Conservation (phyloP, 1,284 basidiomycete genomes). For the Puccinia hordei region DNA sequence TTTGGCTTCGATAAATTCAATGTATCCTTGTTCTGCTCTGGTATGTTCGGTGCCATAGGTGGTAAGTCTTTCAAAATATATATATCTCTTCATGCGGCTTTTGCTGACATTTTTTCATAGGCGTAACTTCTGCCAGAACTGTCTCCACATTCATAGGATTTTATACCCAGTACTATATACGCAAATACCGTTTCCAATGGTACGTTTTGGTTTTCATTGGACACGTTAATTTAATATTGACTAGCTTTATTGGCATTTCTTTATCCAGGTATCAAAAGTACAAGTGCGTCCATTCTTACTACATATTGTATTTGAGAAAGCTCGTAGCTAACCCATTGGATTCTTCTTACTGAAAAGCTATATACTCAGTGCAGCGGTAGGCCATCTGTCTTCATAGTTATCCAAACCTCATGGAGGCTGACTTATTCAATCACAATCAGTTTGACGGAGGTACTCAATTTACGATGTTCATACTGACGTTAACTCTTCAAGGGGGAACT, state of each 20-base stretch:
- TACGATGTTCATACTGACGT: slow-evolving; percentile 17
- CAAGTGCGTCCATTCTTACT: slow-evolving; percentile 10
- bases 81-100: neutral
- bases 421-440: neutral
- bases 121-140: slow-evolving; percentile 42
- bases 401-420: neutral
- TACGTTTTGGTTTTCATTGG: neutral
- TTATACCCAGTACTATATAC: slow-evolving; percentile 40
- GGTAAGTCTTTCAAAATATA: slow-evolving; percentile 15
- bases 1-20: slow-evolving; percentile 37
- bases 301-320: neutral
- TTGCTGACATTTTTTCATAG: slow-evolving; percentile 2
- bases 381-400: neutral
- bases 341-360: slow-evolving; percentile 9
- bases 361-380: slow-evolving; percentile 47
- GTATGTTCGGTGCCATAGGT: slow-evolving; percentile 22
- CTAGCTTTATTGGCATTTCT: neutral
- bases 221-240: neutral
- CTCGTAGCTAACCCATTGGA: neutral
- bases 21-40: slow-evolving; percentile 32
- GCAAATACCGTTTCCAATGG: slow-evolving; percentile 41
- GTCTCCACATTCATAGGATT: slow-evolving; percentile 19
- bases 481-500: slow-evolving; percentile 40
- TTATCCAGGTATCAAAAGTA: slow-evolving; percentile 43
- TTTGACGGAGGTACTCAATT: slow-evolving; percentile 46